Percentiles rank a stretch among this genome's conserved stretches.
Evolutionary conservation across 208 protist genomes (phyloP).

Genomic region (Leishmania arabica): DNA sequence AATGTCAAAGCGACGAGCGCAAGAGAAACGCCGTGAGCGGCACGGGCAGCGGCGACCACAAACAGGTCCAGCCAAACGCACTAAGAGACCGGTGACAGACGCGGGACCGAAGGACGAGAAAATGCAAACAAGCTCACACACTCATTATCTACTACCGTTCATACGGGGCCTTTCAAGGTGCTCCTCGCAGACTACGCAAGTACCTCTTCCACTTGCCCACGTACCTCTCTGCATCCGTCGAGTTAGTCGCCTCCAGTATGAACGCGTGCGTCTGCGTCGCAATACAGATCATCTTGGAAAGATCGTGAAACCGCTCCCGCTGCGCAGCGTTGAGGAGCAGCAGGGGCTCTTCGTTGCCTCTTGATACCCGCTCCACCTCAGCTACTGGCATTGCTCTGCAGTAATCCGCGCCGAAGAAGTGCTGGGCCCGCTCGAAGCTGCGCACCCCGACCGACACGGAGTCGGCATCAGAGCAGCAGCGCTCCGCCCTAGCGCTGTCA

Average conservation of each 20-base stretch:
- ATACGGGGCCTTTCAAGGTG: not conserved
- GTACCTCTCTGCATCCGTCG: conserved; percentile 41
- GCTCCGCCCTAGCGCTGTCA: not conserved
- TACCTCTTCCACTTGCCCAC: conserved; percentile 32
- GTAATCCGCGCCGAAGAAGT: conserved; percentile 41
- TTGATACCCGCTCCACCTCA: conserved; percentile 46
- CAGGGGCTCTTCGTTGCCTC: conserved; percentile 53
- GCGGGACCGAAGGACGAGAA: not conserved
- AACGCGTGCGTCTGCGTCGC: conserved; percentile 54
- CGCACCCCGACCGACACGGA: conserved; percentile 28
- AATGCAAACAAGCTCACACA: not conserved
- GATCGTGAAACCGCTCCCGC: conserved; percentile 32
- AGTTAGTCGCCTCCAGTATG: conserved; percentile 45
- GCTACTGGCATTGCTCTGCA: conserved; percentile 39
- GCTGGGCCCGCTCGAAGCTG: conserved; percentile 30
- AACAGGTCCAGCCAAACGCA: not conserved
- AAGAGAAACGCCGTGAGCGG: not conserved
- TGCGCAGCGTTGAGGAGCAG: conserved; percentile 22
- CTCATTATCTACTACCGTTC: not conserved
- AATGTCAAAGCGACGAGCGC: not conserved
- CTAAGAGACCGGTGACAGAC: not conserved
- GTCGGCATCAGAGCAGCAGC: not conserved
- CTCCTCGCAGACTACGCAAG: not conserved
- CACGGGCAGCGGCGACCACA: not conserved
- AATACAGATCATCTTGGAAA: conserved; percentile 49